A percentile compares a stretch with the other conserved stretches of the same genome.
Conservation (phyloP, 1,139 yeast genomes). For the Taphrina sp. region DNA sequence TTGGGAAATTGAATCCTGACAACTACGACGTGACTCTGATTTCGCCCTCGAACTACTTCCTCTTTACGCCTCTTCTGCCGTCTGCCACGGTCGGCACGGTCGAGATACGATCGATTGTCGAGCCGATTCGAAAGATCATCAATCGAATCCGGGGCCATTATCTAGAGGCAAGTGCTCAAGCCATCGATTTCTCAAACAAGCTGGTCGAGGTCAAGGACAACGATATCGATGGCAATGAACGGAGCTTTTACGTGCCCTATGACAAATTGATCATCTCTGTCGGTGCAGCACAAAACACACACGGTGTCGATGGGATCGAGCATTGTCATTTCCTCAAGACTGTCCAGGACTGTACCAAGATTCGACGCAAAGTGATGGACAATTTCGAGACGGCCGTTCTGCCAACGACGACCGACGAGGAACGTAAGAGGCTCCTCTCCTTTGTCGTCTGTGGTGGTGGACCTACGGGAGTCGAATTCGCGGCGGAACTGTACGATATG, state of each 20-base stretch:
- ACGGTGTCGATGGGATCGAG: conserved; percentile 63
- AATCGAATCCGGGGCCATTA: conserved; percentile 77
- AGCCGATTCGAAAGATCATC: conserved; percentile 58
- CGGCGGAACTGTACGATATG: conserved; percentile 86
- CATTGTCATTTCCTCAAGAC: conserved; percentile 59
- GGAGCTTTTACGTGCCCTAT: conserved; percentile 59
- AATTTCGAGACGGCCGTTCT: conserved; percentile 36
- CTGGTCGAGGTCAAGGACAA: conserved; percentile 59
- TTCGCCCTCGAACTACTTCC: conserved; percentile 91
- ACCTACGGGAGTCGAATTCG: conserved; percentile 69
- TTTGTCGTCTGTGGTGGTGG: conserved; percentile 72
- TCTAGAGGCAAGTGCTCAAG: conserved; percentile 87
- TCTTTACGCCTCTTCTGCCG: conserved; percentile 85
- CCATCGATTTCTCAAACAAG: conserved; percentile 67
- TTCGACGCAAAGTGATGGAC: conserved; percentile 56
- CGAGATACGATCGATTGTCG: conserved; percentile 79
- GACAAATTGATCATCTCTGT: conserved; percentile 64
- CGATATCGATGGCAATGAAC: conserved; percentile 54
- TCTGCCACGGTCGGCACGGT: conserved; percentile 93
- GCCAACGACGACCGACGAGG: conserved; percentile 49
- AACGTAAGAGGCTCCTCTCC: conserved; percentile 57
- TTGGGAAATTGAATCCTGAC: conserved; percentile 81
- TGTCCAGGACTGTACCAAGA: conserved; percentile 59
- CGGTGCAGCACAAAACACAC: conserved; percentile 63
- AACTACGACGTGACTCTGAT: conserved; percentile 84